Evolutionary conservation across 805 yeast species (phyloP).

Genomic region (Ogataea kodamae): DNA sequence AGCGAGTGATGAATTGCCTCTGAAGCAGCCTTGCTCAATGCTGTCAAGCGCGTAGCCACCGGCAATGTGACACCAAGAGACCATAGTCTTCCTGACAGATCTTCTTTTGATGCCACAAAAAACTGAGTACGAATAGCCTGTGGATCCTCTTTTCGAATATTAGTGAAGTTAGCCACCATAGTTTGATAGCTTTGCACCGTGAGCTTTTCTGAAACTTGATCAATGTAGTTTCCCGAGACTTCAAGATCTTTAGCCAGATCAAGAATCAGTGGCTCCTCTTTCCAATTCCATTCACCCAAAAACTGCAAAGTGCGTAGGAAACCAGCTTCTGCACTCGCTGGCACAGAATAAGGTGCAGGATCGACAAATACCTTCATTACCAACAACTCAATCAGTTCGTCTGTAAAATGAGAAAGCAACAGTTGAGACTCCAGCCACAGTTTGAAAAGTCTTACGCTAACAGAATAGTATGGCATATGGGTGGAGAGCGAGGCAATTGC

Average conservation of each 20-base stretch:
- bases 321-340: constrained; percentile 77
- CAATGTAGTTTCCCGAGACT: constrained; percentile 29
- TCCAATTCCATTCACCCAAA: constrained; percentile 91
- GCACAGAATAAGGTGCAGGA: constrained; percentile 78
- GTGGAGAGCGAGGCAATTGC: constrained; percentile 67
- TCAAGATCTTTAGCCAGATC: constrained; percentile 61
- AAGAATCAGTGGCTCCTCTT: constrained; percentile 75
- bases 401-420: constrained; percentile 64
- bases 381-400: constrained; percentile 77
- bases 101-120: constrained; percentile 79
- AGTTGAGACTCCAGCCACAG: constrained; percentile 86
- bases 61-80: constrained; percentile 50
- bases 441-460: constrained; percentile 81
- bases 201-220: constrained; percentile 56
- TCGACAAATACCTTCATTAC: constrained; percentile 84
- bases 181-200: constrained; percentile 58
- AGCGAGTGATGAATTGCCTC: constrained; percentile 40
- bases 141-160: constrained; percentile 75
- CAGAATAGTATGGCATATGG: constrained; percentile 67
- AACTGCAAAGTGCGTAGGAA: constrained; percentile 70
- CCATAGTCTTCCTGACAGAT: constrained; percentile 86
- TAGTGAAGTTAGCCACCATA: constrained; percentile 61
- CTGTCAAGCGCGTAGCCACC: constrained; percentile 83
- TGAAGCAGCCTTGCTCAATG: constrained; percentile 74
- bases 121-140: constrained; percentile 73